Conservation (phyloP, 345 rosid species). For the Moringa oleifera region DNA sequence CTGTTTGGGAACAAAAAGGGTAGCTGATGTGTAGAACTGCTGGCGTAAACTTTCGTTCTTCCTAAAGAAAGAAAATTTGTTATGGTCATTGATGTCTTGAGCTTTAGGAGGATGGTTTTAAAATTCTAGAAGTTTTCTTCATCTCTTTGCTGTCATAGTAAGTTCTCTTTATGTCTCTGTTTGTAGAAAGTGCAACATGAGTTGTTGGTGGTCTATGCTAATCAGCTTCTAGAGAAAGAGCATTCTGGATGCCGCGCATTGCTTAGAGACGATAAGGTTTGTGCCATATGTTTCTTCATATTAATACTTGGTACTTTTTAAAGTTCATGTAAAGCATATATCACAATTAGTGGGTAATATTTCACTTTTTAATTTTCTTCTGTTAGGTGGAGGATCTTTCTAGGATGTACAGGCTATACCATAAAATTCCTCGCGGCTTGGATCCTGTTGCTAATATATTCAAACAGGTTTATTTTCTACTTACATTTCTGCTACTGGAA, state of each 20-base stretch:
- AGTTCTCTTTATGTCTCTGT: constrained; percentile 1
- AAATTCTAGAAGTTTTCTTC: too few species aligned
- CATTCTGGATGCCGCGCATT: constrained; percentile 84
- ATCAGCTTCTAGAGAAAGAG: constrained; percentile 78
- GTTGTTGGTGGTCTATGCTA: constrained; percentile 58
- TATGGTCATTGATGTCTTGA: not conserved
- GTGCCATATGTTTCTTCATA: not conserved
- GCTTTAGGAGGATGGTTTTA: too few species aligned
- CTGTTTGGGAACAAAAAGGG: too few species aligned
- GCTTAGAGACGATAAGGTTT: constrained; percentile 90
- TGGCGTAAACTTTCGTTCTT: not conserved
- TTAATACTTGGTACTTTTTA: not conserved
- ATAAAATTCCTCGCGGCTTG: constrained; percentile 63
- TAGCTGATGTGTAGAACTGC: too few species aligned
- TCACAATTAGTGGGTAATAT: not conserved
- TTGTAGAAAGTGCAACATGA: constrained; percentile 89
- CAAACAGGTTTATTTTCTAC: constrained; percentile 59
- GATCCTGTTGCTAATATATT: constrained; percentile 80
- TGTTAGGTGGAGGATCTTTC: constrained; percentile 90
- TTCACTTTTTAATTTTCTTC: constrained; percentile 9
- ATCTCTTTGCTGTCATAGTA: too few species aligned
- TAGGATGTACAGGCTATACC: constrained; percentile 90
- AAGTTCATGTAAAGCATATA: not conserved
- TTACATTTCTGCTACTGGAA: not conserved
- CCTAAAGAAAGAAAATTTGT: not conserved